Percentiles rank a stretch among this genome's conserved stretches.
Evolutionary conservation across 208 protist genomes (phyloP).

Genomic region (Trypanosoma platydactyli): DNA sequence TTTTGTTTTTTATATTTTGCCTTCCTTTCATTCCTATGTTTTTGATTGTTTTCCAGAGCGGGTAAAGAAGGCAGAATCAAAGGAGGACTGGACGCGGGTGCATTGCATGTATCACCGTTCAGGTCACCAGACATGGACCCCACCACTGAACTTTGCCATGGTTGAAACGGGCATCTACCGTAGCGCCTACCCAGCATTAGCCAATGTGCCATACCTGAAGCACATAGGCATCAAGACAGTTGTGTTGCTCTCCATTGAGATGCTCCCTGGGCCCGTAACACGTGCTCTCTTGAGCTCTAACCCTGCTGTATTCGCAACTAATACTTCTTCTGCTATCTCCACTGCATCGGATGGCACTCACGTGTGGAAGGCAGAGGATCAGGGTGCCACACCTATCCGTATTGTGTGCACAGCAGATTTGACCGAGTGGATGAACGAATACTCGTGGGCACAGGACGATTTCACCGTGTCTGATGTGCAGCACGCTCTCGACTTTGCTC

Average conservation of each 20-base stretch:
- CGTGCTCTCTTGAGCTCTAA: conserved; percentile 29
- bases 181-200: conserved; percentile 77
- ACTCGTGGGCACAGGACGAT: conserved; percentile 52
- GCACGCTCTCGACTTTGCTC: conserved; percentile 73
- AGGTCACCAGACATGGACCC: conserved; percentile 31
- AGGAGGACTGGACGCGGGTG: background rate
- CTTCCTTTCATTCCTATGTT: background rate
- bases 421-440: conserved; percentile 62
- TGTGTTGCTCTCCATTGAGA: conserved; percentile 81
- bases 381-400: conserved; percentile 29
- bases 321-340: background rate
- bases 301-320: background rate
- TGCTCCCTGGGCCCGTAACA: conserved; percentile 54
- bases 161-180: conserved; percentile 80
- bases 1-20: background rate
- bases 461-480: conserved; percentile 72
- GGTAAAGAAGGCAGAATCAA: background rate
- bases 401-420: conserved; percentile 63
- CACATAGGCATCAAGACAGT: conserved; percentile 81
- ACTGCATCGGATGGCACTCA: background rate
- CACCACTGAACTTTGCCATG: conserved; percentile 78
- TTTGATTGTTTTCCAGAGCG: background rate
- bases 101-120: conserved; percentile 21
- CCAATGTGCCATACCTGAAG: conserved; percentile 67
- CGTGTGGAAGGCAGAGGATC: background rate